Base-by-base conservation (phyloP, 345 rosid species). In the Noccaea bulbosa region DNA sequence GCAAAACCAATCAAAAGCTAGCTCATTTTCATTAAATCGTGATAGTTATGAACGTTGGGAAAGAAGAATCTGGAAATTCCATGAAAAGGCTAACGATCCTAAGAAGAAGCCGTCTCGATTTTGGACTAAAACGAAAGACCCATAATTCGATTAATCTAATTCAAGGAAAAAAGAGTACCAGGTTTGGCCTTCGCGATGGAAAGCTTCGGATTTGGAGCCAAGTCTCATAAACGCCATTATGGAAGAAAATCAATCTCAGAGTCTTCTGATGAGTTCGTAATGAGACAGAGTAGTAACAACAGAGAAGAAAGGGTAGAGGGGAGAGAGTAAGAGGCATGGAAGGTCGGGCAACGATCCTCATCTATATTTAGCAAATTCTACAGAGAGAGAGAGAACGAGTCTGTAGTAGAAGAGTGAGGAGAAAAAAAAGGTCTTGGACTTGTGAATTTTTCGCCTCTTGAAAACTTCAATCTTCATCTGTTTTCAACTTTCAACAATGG, bases 181-280 rank as follows among this genome's bases (percentile, higher is more conserved):
- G 34, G 88, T 67, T 59, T 75, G 76, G 63, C 86, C 90, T 72
- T 87, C 86, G 16, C 83, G 87, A 62, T 77, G 88, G 69, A 89
- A 89, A 43, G 79, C 81, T 45, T 87, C 92, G 41, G 96, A 67
- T 77, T 89, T 89, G 41, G 92, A 87, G 65, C 96, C 92, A 12
- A 87, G 80, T 82, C 86, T 87, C 86, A 89, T 78, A 80, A 73
- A 82, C 5, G 90, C 87, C 96, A 89, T 89, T 39, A 5, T 62
- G 46, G 41, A 74, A 50, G 30, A 16, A 22, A 50, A 52, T 5
- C 11, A 67, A 66, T 67, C 47, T 67, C 51, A 12, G 44, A 62
- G 56, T 10, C 12, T 55, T 10, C 12, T 55, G 59, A 56, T 55
- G 53, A 50, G 62, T 62, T 43, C 3, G 49, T 46, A 55, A 54